phyloP scores from a whole-genome alignment of 2,329 filamentous ascomycete genomes.

The Daldinia sp. region DNA sequence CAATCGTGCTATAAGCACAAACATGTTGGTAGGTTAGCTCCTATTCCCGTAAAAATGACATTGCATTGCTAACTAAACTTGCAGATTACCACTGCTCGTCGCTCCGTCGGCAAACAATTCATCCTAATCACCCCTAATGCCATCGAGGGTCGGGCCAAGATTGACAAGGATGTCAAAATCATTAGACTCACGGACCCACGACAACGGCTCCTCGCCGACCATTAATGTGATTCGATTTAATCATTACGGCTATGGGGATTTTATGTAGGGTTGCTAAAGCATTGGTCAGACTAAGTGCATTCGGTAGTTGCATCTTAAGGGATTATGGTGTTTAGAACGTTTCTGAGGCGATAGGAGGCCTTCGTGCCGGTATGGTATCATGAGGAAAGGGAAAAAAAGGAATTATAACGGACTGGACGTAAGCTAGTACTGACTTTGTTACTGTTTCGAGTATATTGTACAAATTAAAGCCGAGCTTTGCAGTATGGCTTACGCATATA shows the following conservation, averaged over 20 bases:
- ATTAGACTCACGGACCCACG: slow-evolving; percentile 74
- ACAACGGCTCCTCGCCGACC: slow-evolving; percentile 61
- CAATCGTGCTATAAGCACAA: slow-evolving; percentile 91
- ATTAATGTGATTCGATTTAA: slow-evolving; percentile 29
- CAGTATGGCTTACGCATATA: slow-evolving; percentile 8
- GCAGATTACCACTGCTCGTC: slow-evolving; percentile 84
- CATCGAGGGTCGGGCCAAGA: slow-evolving; percentile 70
- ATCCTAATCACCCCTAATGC: slow-evolving; percentile 96
- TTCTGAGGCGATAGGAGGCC: neutral
- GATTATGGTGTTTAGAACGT: slow-evolving; percentile 8
- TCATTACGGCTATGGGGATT: slow-evolving; percentile 4
- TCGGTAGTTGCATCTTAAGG: slow-evolving; percentile 16
- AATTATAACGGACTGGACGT: slow-evolving; percentile 11
- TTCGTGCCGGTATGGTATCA: slow-evolving; percentile 10
- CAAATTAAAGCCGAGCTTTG: slow-evolving; percentile 19
- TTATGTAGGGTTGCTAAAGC: slow-evolving; percentile 11
- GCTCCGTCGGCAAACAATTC: slow-evolving; percentile 91
- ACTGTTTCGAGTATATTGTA: slow-evolving; percentile 21
- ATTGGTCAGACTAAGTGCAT: slow-evolving; percentile 14
- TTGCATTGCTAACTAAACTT: slow-evolving; percentile 40
- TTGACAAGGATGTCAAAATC: slow-evolving; percentile 80
- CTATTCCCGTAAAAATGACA: neutral
- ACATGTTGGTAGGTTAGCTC: slow-evolving; percentile 79
- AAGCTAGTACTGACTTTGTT: slow-evolving; percentile 23
- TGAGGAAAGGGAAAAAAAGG: neutral